A percentile compares a stretch with the other conserved stretches of the same genome.
phyloP scores from a whole-genome alignment of 768 basidiomycete species.

The button mushroom (Agaricus bisporus) region DNA sequence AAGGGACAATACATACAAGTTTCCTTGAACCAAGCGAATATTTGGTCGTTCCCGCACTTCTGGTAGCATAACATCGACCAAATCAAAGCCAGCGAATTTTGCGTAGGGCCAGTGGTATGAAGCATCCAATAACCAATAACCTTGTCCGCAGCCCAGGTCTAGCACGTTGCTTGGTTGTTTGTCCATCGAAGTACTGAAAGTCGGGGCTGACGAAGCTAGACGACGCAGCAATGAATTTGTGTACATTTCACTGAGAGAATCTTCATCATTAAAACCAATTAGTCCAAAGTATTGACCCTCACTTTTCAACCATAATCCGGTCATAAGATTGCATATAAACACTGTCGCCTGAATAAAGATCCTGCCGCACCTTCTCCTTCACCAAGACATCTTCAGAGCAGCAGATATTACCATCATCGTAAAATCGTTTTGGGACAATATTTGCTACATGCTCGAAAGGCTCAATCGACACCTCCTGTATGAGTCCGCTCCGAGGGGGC shows the following conservation, averaged over 20 bases:
- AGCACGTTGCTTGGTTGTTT: conserved; percentile 50
- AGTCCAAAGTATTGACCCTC: conserved; percentile 17
- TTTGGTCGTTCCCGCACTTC: conserved; percentile 32
- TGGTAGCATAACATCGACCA: conserved; percentile 42
- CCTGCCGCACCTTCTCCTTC: conserved; percentile 35
- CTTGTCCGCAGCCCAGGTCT: conserved; percentile 73
- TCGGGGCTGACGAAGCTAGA: conserved; percentile 51
- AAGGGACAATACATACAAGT: conserved; percentile 49
- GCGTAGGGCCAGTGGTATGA: conserved; percentile 56
- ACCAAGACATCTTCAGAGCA: conserved; percentile 18
- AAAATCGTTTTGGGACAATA: background rate
- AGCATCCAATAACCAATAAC: conserved; percentile 62
- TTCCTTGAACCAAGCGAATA: conserved; percentile 50
- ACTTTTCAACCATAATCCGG: conserved; percentile 53
- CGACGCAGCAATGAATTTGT: conserved; percentile 48
- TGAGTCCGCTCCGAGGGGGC: background rate
- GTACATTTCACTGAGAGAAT: conserved; percentile 50
- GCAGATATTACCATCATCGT: conserved; percentile 16
- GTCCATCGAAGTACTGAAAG: conserved; percentile 49
- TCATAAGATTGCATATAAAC: conserved; percentile 69
- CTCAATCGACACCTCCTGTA: background rate
- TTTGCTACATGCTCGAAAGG: background rate
- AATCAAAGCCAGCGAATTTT: conserved; percentile 59
- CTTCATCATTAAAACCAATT: conserved; percentile 1
- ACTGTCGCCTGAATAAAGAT: conserved; percentile 43